phyloP scores from a whole-genome alignment of 352 stramenopile species.

The Globisporangium perplexum region DNA sequence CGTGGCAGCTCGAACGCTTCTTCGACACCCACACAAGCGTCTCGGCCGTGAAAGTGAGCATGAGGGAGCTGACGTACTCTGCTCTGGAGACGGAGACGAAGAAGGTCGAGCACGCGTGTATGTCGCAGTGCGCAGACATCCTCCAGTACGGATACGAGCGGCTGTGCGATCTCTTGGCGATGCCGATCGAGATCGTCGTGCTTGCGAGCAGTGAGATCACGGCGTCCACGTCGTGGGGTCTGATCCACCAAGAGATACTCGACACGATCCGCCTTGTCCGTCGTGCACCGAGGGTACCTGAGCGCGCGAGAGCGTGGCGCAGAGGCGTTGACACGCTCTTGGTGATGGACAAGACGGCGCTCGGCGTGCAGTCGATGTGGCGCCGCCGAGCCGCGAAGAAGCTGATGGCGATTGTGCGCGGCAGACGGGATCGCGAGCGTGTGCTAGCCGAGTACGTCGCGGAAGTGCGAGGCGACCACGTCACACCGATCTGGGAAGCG shows the following conservation, averaged over 20 bases:
- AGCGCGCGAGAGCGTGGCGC: constrained; percentile 28
- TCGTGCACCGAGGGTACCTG: constrained; percentile 3
- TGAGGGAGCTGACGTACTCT: constrained; percentile 52
- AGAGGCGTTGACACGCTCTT: constrained; percentile 17
- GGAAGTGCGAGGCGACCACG: constrained; percentile 48
- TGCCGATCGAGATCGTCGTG: constrained; percentile 37
- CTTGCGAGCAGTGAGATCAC: constrained; percentile 6
- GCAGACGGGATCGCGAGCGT: constrained; percentile 4
- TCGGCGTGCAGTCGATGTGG: constrained; percentile 47
- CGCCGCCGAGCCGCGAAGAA: constrained; percentile 35
- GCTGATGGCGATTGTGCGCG: constrained; percentile 32
- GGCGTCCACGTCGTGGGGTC: background rate
- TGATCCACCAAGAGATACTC: constrained; percentile 15
- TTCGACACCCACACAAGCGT: constrained; percentile 46
- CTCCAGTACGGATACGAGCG: constrained; percentile 62
- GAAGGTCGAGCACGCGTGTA: constrained; percentile 39
- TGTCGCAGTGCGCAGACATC: constrained; percentile 34
- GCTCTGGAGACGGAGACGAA: constrained; percentile 39
- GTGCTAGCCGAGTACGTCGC: constrained; percentile 39
- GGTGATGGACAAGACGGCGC: constrained; percentile 31
- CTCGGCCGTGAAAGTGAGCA: constrained; percentile 51
- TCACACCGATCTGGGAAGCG: constrained; percentile 56
- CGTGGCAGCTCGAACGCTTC: constrained; percentile 63
- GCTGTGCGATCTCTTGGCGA: constrained; percentile 39
- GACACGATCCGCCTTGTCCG: constrained; percentile 6